phyloP scores from a whole-genome alignment of 2,329 filamentous ascomycete species.

The Fusarium siculi region DNA sequence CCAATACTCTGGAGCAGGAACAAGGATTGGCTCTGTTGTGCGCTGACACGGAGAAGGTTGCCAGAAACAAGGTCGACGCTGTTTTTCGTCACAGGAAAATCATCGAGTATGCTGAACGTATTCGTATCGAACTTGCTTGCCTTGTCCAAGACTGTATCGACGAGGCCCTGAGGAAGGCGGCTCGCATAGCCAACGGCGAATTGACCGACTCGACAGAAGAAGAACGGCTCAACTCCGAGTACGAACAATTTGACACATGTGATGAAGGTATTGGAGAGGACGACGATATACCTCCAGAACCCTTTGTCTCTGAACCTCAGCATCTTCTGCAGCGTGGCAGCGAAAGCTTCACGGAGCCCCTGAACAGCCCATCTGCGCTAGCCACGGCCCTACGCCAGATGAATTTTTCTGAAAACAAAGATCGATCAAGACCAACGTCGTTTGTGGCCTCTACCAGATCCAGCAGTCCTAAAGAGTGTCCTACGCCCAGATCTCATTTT shows the following conservation, averaged over 20 bases:
- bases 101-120: slow-evolving; percentile 94
- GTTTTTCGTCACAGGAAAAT: slow-evolving; percentile 92
- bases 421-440: slow-evolving; percentile 61
- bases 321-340: slow-evolving; percentile 19
- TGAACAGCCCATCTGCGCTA: slow-evolving; percentile 61
- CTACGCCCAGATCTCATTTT: slow-evolving; percentile 87
- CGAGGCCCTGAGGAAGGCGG: slow-evolving; percentile 88
- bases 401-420: slow-evolving; percentile 45
- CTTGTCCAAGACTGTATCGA: slow-evolving; percentile 96
- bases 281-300: slow-evolving; percentile 23
- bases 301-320: slow-evolving; percentile 25
- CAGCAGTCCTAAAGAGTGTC: slow-evolving; percentile 89
- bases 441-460: slow-evolving; percentile 80
- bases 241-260: slow-evolving; percentile 38
- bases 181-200: slow-evolving; percentile 85
- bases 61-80: slow-evolving; percentile 90
- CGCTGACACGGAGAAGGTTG: slow-evolving; percentile 85
- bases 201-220: slow-evolving; percentile 80
- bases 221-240: slow-evolving; percentile 56
- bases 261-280: slow-evolving; percentile 52
- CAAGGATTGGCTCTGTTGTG: slow-evolving; percentile 89
- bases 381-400: slow-evolving; percentile 63
- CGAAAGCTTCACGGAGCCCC: slow-evolving; percentile 35
- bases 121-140: slow-evolving; percentile 91
- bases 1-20: slow-evolving; percentile 91